These are phyloP conservation scores for Phtheirospermum japonicum DNA, from an alignment of 257 asterid species.

Conservation along the genomic window DNA sequence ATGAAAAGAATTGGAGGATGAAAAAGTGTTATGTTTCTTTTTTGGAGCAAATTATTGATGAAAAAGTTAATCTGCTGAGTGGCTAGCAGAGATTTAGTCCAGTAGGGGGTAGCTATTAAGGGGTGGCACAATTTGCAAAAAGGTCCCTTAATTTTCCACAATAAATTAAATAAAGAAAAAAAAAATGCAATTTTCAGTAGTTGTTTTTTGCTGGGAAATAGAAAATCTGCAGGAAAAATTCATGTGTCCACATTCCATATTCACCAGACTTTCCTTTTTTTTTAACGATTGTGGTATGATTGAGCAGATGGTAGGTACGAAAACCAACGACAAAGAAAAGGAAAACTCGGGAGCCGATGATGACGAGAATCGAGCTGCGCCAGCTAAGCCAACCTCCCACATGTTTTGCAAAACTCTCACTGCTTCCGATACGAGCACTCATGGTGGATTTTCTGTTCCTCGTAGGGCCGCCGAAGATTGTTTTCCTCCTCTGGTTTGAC, in stretches of 20 bases:
- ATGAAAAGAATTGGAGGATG: background rate
- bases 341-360: conserved; percentile 44
- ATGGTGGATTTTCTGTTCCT: conserved; percentile 85
- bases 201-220: no score
- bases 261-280: background rate
- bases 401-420: conserved; percentile 84
- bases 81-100: no score
- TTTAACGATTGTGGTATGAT: conserved; percentile 13
- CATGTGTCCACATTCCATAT: no score
- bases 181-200: no score
- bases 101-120: no score
- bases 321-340: conserved; percentile 45
- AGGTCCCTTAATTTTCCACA: background rate
- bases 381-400: conserved; percentile 51
- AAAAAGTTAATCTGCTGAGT: no score
- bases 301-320: conserved; percentile 37
- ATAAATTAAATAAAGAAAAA: no score
- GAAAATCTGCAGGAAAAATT: no score
- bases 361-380: conserved; percentile 40
- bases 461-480: conserved; percentile 89
- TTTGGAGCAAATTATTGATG: background rate
- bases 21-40: no score
- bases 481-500: conserved; percentile 70
- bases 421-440: conserved; percentile 76
- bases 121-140: background rate